Base-by-base conservation (phyloP, 2,329 filamentous ascomycete species). In the Aspergillus brasiliensis region DNA sequence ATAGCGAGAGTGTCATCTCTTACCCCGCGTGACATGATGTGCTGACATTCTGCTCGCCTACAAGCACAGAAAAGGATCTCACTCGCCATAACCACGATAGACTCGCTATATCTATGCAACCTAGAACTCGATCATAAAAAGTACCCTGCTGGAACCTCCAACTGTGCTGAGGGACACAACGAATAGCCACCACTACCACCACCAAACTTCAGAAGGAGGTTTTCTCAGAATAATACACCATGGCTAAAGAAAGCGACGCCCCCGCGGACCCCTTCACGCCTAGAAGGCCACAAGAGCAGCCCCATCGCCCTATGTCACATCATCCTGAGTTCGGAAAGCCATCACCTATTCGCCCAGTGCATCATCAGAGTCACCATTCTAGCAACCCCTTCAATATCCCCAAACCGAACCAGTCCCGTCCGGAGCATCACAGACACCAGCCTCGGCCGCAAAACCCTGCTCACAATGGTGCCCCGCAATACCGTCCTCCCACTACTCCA, bases 241-340 rank as follows among this genome's bases (percentile, higher is more conserved):
- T 85, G 81, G 82, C 83, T 10, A 78, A 80, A 65, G 82, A 85
- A 75, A 77, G 81, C 61, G 80, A 81, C 59, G 78, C 80, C 15
- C 75, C 78, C 11, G 71, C 72, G 51, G 69, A 73, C 52, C 71
- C 73, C 7, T 67, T 71, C 44, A 72, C 71, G 34, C 72, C 76
- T 51, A 71, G 73, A 17, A 76, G 75, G 62, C 69, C 71, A 13
- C 73, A 73, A 52, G 70, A 78, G 28, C 71, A 73, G 37, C 56
- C 70, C 17, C 70, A 69, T 38, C 67, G 74, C 28, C 67, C 74
- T 13, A 65, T 75, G 11, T 68, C 75, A 13, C 74, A 78, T 5
- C 74, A 79, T 31, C 78, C 82, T 40, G 80, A 86, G 66, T 88
- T 88, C 67, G 86, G 86, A 54, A 82, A 83, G 66, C 78, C 86